Base-by-base conservation (phyloP, 1,284 basidiomycete genomes). In the Cryptococcus jaspeensis region DNA sequence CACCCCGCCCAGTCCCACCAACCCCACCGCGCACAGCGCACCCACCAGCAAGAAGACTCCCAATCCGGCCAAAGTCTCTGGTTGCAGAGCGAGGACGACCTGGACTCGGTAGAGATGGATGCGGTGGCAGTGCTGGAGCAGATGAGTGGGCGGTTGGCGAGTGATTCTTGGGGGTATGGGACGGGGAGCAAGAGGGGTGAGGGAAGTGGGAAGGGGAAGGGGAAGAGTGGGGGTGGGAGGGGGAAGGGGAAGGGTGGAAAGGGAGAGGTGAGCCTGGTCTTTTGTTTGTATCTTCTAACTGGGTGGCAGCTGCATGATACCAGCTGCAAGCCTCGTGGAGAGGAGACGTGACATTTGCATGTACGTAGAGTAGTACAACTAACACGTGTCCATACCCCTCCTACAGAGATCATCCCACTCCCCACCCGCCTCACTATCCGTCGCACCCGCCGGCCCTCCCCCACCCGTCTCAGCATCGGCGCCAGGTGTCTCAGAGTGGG, bases 61-160 rank as follows among this genome's bases (percentile, higher is more conserved):
- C 20, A 12, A 9, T 32, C 28, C 28, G 28, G 28, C 28, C 28
- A 32, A 9, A 32, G 28, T 9, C 28, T 32, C 28, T 32, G 28
- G 28, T 9, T 32, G 5, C 28, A 32, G 28, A 32, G 28, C 28
- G 48, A 58, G 36, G 56, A 41, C 7, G 48, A 54, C 25, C 28
- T 47, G 38, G 46, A 50, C 23, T 52, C 48, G 32, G 47, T 53
- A 4, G 58, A 60, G 47, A 12, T 52, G 12, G 38, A 49, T 18
- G 58, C 58, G 15, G 36, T 53, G 28, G 28, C 47, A 18, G 58
- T 56, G 35, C 41, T 60, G 23, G 51, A 56, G 40, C 51, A 39
- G 4, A n/a, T 60, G 15, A 53, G 41, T 32, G 58, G 54, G 25
- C 43, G 52, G 25, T 36, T 56, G 15, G 20, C 46, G 38, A 25